These are phyloP conservation scores for Venturia asperata DNA, from an alignment of 2,329 filamentous ascomycete species.

Conservation along the genomic window DNA sequence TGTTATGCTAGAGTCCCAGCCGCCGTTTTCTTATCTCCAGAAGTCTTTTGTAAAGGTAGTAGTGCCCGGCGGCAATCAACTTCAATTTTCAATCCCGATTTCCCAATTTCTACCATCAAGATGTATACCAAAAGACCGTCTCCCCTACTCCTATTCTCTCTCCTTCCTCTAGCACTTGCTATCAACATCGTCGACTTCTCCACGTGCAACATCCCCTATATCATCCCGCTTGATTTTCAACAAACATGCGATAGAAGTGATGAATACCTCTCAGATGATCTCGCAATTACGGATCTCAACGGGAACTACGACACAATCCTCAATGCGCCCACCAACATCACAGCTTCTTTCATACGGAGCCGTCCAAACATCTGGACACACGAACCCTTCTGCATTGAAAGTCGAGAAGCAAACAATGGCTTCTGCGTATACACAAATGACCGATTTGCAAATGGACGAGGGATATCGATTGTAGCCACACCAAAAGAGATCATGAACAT, in stretches of 20 bases:
- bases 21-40: background rate
- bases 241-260: conserved; percentile 14
- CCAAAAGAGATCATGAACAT: conserved; percentile 12
- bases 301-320: background rate
- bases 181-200: conserved; percentile 17
- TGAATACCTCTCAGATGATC: background rate
- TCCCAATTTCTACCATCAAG: background rate
- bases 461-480: conserved; percentile 18
- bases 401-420: conserved; percentile 15
- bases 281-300: background rate
- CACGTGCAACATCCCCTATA: conserved; percentile 12
- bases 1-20: background rate
- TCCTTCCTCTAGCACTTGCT: background rate
- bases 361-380: conserved; percentile 18
- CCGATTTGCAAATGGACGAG: conserved; percentile 20
- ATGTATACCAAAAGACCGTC: background rate
- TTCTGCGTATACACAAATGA: conserved; percentile 20
- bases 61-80: background rate
- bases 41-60: background rate
- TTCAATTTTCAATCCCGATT: background rate
- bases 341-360: conserved; percentile 7
- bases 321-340: conserved; percentile 9
- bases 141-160: background rate
- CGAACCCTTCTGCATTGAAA: conserved; percentile 20
- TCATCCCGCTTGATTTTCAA: conserved; percentile 9